Percentiles rank a stretch among this genome's conserved stretches.
These are phyloP conservation scores for Allantophomopsis lycopodina DNA, from an alignment of 2,329 filamentous ascomycete species.

Conservation along the genomic window DNA sequence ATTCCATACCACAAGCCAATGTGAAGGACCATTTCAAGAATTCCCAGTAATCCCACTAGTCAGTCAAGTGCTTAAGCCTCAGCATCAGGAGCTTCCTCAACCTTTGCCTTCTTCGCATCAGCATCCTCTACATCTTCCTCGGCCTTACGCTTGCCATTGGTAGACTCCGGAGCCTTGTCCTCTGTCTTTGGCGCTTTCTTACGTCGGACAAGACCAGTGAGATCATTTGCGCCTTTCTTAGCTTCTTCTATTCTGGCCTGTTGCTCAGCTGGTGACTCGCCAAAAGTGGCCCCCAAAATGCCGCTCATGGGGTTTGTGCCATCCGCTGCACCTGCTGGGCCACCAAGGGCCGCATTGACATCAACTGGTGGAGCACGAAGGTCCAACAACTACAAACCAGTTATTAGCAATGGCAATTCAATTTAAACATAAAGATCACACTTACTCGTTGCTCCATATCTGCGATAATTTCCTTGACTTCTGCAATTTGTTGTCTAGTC, in stretches of 20 bases:
- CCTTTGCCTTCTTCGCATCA: constrained; percentile 17
- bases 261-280: constrained; percentile 45
- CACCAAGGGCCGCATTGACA: constrained; percentile 38
- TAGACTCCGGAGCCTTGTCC: constrained; percentile 13
- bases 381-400: constrained; percentile 46
- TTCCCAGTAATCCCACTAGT: too few relatives aligned
- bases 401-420: constrained; percentile 4
- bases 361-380: constrained; percentile 50
- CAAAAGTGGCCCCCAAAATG: constrained; percentile 48
- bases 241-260: constrained; percentile 57
- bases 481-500: constrained; percentile 46
- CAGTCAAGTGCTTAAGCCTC: not conserved
- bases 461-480: constrained; percentile 64
- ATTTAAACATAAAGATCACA: constrained; percentile 1
- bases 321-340: constrained; percentile 28
- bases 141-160: constrained; percentile 40
- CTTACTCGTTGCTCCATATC: constrained; percentile 67
- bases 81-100: constrained; percentile 6
- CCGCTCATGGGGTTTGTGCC: constrained; percentile 32
- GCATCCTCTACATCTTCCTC: constrained; percentile 20
- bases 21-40: too few relatives aligned
- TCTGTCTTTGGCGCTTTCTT: constrained; percentile 37
- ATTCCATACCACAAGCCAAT: too few relatives aligned
- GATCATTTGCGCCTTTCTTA: constrained; percentile 59
- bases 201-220: constrained; percentile 57